These are phyloP conservation scores for Cucumis cinereus DNA, from an alignment of 306 rosid species.

Conservation along the genomic window DNA sequence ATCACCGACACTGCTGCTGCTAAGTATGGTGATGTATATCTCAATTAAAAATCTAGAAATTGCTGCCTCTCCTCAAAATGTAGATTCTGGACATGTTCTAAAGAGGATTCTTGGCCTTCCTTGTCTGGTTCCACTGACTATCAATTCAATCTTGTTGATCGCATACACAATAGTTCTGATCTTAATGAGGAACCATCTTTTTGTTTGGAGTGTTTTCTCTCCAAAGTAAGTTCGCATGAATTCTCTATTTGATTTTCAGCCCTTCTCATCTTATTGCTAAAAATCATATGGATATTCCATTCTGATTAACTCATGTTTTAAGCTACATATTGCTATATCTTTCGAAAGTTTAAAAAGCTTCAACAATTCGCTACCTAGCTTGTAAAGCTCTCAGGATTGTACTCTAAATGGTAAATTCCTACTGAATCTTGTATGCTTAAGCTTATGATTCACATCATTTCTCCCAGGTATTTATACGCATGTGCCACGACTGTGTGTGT, in stretches of 20 bases:
- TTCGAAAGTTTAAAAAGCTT: neutral
- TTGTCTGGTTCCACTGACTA: conserved; percentile 61
- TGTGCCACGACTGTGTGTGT: conserved; percentile 59
- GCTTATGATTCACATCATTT: conserved; percentile 7
- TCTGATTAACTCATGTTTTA: neutral
- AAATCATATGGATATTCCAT: neutral
- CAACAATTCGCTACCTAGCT: neutral
- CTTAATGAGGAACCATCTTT: conserved; percentile 90
- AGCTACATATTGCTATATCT: neutral
- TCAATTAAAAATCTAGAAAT: conserved; percentile 37
- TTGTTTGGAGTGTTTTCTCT: conserved; percentile 90
- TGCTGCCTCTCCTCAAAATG: conserved; percentile 14
- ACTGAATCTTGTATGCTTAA: neutral
- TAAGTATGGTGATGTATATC: conserved; percentile 63
- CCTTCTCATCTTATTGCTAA: neutral
- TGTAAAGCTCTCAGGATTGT: neutral
- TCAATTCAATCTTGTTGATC: conserved; percentile 60
- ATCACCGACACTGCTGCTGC: conserved; percentile 56
- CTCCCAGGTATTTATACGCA: conserved; percentile 62
- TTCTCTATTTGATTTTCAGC: neutral
- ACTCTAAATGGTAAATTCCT: neutral
- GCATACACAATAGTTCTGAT: conserved; percentile 57
- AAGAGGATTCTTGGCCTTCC: conserved; percentile 62
- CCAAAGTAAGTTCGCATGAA: conserved; percentile 62
- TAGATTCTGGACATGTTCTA: conserved; percentile 50